phyloP scores from a whole-genome alignment of 176 grass and related monocot genomes.

The Eragrostis curvula region DNA sequence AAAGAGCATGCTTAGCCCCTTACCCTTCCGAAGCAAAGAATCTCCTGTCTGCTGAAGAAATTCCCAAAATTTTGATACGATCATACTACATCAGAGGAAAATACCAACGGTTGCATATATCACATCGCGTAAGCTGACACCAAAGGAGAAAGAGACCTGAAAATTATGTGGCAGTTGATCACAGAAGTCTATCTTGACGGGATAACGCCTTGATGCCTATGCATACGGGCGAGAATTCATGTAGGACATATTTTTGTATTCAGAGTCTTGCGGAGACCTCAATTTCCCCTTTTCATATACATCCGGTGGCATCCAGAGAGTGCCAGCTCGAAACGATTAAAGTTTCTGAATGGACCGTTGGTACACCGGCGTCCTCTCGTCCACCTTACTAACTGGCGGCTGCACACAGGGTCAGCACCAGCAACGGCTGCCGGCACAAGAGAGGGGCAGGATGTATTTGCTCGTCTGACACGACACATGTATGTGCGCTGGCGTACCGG shows the following conservation, averaged over 20 bases:
- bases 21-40: conserved; percentile 21
- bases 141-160: conserved; percentile 26
- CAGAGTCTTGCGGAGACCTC: conserved; percentile 23
- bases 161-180: conserved; percentile 32
- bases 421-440: conserved; percentile 1
- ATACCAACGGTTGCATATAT: conserved; percentile 2
- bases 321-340: neutral
- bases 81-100: conserved; percentile 17
- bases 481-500: neutral
- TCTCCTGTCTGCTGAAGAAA: neutral
- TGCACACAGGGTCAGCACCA: neutral
- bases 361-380: neutral
- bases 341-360: conserved; percentile 30
- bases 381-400: conserved; percentile 15
- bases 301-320: conserved; percentile 3
- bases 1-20: conserved; percentile 1
- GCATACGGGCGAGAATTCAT: conserved; percentile 47
- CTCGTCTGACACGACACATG: neutral
- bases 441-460: neutral
- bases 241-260: neutral
- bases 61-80: neutral
- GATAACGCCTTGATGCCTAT: conserved; percentile 59
- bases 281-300: neutral
- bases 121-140: neutral
- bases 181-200: conserved; percentile 40